phyloP scores from a whole-genome alignment of 352 stramenopile species.

The Blastocystis hominis region DNA sequence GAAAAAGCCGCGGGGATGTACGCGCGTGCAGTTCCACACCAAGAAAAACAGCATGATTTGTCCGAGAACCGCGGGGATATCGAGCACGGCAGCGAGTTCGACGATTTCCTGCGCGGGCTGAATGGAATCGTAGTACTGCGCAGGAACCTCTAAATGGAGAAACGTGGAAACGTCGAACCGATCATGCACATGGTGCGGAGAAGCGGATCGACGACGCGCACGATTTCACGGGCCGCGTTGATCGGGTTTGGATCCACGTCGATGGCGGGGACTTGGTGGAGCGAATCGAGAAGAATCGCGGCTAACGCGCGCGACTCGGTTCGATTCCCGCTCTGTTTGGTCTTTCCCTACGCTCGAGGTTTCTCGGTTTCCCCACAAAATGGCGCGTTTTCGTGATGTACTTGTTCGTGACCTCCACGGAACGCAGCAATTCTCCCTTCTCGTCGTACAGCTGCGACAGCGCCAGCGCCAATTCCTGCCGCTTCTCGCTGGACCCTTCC shows the following conservation, averaged over 20 bases:
- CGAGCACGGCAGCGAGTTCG: not conserved
- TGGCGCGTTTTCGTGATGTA: conserved; percentile 34
- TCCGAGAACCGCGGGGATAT: conserved; percentile 11
- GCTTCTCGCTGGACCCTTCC: not conserved
- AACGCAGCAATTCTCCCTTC: conserved; percentile 5
- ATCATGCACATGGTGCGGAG: conserved; percentile 5
- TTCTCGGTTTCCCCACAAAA: not conserved
- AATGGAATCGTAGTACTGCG: not conserved
- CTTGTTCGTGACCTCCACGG: conserved; percentile 37
- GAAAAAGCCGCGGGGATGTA: not conserved
- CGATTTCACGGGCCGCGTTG: not conserved
- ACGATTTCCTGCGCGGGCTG: not conserved
- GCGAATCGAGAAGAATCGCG: not conserved
- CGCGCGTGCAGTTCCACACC: conserved; percentile 12
- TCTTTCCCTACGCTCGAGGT: not conserved
- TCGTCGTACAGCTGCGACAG: conserved; percentile 47
- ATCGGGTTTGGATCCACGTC: not conserved
- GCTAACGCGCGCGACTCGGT: not conserved
- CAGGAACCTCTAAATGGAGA: not conserved
- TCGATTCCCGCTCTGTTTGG: not conserved
- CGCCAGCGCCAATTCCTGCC: not conserved
- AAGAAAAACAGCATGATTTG: not conserved
- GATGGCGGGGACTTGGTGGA: not conserved
- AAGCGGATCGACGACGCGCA: not conserved
- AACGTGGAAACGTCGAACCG: not conserved